Evolutionary conservation across 2,329 filamentous ascomycete genomes (phyloP).

Genomic region (Leptodontidium sp.): DNA sequence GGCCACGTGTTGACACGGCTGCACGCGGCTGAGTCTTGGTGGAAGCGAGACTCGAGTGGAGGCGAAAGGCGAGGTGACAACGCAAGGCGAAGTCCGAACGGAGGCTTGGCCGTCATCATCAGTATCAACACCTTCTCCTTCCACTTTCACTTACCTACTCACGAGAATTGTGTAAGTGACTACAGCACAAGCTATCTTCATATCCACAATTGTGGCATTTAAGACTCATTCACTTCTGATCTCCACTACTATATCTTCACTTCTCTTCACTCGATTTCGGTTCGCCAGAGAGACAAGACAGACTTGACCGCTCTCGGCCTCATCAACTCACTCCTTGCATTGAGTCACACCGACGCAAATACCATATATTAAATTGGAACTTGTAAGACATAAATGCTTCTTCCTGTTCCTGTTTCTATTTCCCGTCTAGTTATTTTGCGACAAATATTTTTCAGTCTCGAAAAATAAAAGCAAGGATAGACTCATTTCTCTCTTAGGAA

Average conservation of each 20-base stretch:
- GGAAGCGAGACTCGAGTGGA: not conserved
- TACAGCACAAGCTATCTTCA: not conserved
- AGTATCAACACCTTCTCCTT: not conserved
- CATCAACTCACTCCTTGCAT: not conserved
- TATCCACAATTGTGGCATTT: not conserved
- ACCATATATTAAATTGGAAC: not conserved
- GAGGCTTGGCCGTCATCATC: not conserved
- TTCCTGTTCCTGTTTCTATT: not conserved
- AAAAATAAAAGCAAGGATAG: not conserved
- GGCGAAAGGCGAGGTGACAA: too few species aligned
- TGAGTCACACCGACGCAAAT: conserved; percentile 13
- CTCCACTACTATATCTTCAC: not conserved
- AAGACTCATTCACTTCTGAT: not conserved
- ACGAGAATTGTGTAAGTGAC: not conserved
- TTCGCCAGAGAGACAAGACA: not conserved
- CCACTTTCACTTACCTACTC: not conserved
- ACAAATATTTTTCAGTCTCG: not conserved
- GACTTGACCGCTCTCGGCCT: conserved; percentile 2
- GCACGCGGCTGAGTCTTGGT: conserved; percentile 21
- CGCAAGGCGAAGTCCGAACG: not conserved
- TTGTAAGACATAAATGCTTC: conserved; percentile 5
- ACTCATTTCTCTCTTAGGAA: conserved; percentile 1
- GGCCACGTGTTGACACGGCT: conserved; percentile 21
- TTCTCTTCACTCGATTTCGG: not conserved
- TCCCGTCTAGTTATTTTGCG: not conserved